These are phyloP conservation scores for Apophysomyces variabilis DNA, from an alignment of 371 early-diverging fungal species.

Conservation along the genomic window DNA sequence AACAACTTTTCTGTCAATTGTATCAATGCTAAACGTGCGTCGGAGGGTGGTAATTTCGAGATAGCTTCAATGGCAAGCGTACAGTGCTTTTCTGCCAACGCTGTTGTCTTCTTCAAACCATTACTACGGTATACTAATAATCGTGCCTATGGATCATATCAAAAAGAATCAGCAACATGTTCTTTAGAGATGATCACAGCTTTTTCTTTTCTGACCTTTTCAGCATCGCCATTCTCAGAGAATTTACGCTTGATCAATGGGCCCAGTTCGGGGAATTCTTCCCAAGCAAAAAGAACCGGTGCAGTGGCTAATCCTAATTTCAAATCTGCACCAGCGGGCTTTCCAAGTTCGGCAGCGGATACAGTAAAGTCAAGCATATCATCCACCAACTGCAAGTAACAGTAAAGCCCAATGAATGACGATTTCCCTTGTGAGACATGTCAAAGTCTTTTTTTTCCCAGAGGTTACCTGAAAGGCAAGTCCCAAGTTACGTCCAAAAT, in stretches of 20 bases:
- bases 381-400: conserved; percentile 71
- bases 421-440: neutral
- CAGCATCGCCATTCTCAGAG: conserved; percentile 63
- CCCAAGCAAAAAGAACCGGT: conserved; percentile 92
- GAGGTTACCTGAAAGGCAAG: conserved; percentile 87
- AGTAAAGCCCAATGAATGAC: neutral
- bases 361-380: conserved; percentile 93
- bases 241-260: conserved; percentile 89
- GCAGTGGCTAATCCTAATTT: conserved; percentile 91
- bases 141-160: conserved; percentile 54
- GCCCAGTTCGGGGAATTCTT: conserved; percentile 85
- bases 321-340: conserved; percentile 88
- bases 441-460: neutral
- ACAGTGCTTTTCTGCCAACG: conserved; percentile 62
- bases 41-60: conserved; percentile 65
- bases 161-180: too few species aligned
- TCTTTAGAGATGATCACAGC: neutral
- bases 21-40: conserved; percentile 71
- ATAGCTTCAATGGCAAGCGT: conserved; percentile 64
- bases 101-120: conserved; percentile 68
- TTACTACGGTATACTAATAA: conserved; percentile 71
- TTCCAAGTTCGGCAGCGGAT: conserved; percentile 81
- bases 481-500: conserved; percentile 89
- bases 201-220: conserved; percentile 40
- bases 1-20: conserved; percentile 63